Base-by-base conservation (phyloP, 176 grass and related monocot genomes). In the Leersia perrieri region DNA sequence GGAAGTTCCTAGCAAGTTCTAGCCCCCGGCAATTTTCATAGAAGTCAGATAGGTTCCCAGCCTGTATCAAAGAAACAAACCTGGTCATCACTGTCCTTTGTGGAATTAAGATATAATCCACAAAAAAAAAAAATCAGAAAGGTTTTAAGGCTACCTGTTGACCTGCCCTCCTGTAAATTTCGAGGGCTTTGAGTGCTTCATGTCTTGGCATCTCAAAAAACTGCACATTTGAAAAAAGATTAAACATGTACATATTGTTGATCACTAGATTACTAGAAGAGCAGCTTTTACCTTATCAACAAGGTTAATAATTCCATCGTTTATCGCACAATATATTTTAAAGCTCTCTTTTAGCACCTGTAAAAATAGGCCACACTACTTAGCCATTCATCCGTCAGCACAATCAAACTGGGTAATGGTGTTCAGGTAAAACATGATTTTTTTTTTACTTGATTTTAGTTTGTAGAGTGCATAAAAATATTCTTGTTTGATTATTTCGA, bases 141-240 rank as follows among this genome's bases (percentile, higher is more conserved):
- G 34, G 36, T 9, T 60, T 7, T 33, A 15, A 23, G 72, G 75
- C 69, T 82, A 99, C 97, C 97, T 99, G 97, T 83, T 99, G 97
- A 20, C 97, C 93, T 88, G 97, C 97, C 61, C 91, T 96, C 71
- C 80, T 87, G 76, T 99, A 99, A 77, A 99, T 93, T 82, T 99
- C 97, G 33, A 95, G 93, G 60, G 97, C 93, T 82, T 93, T 96
- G 60, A 89, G 86, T 75, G 97, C 97, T 93, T 99, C 97, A 88
- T 99, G 93, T 80, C 89, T 96, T 90, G 97, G 93, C 97, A 99
- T 99, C 90, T 99, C 97, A 83, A 99, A 99, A 83, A 99, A 99
- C 97, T 99, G 87, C 26, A 93, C 44, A n/a, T 71, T 64, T 28
- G 49, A n/a, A 60, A 51, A 11, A 42, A 67, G 42, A 83, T 58